A percentile compares a stretch with the other conserved stretches of the same genome.
Evolutionary conservation across 129 eudicot genomes (phyloP).

Genomic region (Rutidosis leptorrhynchoides): DNA sequence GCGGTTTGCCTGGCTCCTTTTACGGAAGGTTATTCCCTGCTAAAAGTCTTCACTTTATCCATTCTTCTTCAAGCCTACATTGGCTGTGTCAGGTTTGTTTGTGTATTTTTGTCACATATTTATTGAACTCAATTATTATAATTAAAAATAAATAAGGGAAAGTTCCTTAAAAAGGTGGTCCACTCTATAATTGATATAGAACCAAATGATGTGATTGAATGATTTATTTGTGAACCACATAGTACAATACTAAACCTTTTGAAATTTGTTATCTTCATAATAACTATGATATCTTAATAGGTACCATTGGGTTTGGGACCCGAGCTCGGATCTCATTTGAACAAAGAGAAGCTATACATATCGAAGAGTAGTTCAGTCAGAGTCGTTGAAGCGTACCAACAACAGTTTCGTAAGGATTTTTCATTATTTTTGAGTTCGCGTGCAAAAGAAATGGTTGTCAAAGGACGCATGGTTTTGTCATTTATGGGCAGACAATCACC

Average conservation of each 20-base stretch:
- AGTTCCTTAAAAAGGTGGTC: no score
- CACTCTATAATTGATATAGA: no score
- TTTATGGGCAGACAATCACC: conserved; percentile 40
- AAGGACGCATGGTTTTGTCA: conserved; percentile 54
- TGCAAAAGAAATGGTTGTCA: no score
- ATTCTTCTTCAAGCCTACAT: conserved; percentile 47
- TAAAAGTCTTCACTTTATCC: conserved; percentile 43
- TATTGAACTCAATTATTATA: background rate
- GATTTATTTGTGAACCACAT: background rate
- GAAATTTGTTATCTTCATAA: background rate
- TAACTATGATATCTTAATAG: conserved; percentile 19
- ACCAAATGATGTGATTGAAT: no score
- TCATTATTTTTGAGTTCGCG: conserved; percentile 44
- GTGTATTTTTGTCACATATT: background rate
- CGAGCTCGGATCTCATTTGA: conserved; percentile 15
- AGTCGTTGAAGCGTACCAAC: conserved; percentile 42
- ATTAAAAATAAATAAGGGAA: no score
- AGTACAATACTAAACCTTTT: no score
- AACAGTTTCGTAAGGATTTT: conserved; percentile 47
- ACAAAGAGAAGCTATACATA: conserved; percentile 52
- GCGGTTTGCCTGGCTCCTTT: conserved; percentile 48
- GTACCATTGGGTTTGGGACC: conserved; percentile 43
- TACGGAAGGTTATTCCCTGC: conserved; percentile 47
- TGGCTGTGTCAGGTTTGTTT: conserved; percentile 51
- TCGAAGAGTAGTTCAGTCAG: conserved; percentile 32